Base-by-base conservation (phyloP, 495 filamentous ascomycete genomes). In the Umbilicaria muhlenbergii region DNA sequence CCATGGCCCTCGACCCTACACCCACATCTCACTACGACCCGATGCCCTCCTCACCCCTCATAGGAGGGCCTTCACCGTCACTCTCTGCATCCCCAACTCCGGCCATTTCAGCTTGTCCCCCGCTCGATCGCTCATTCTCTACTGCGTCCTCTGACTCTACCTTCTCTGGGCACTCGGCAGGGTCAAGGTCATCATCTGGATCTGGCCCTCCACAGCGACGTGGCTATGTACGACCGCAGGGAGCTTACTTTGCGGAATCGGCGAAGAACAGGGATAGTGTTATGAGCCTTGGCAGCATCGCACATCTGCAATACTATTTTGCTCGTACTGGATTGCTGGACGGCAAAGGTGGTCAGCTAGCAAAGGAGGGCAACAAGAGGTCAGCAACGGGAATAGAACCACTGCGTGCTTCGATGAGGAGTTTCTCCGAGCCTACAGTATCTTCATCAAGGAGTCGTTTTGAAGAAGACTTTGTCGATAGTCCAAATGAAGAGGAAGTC, bases 261-360 rank as follows among this genome's bases (percentile, higher is more conserved):
- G 91, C 91, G 41, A 76, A 75, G 49, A 81, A 84, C 36, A 69
- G 91, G 46, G 87, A 96, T 49, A 94, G 86, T 52, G 91, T 98
- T 43, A 78, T 95, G 72, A 94, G 83, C 56, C 63, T 98, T 48
- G 91, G 91, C 18, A 94, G 87, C 56, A 98, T 98, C 52, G 86
- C 88, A 38, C 91, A 98, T 64, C 64, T 98, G 51, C 91, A 98
- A 55, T 94, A 98, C 60, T 98, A 96, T 59, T 98, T 98, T 59
- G 89, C 91, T 33, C 72, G 92, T 40, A 98, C 91, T 3, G 91
- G 91, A 3, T 60, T 98, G 41, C 60, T 98, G 38, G 91, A 98
- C 54, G 87, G 89, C 32, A 95, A 94, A 58, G 88, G 87, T 14
- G 91, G 79, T 39, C 83, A 87, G 45, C 63, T 88, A 42, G 77